Percentiles rank a stretch among this genome's conserved stretches.
These are phyloP conservation scores for Plantago elongata DNA, from an alignment of 257 asterid genomes.

Conservation along the genomic window DNA sequence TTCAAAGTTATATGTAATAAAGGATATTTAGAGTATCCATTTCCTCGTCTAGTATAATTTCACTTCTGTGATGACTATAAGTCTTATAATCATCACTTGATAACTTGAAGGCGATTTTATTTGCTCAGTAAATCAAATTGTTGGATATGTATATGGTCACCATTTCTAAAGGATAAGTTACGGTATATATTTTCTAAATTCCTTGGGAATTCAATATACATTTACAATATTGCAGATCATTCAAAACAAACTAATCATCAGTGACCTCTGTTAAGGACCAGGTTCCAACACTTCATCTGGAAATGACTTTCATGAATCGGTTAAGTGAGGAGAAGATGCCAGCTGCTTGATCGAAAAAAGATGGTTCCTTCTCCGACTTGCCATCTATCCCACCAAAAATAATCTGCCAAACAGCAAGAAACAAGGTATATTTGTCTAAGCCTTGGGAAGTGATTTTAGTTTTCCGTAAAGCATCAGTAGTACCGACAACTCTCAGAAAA, in stretches of 20 bases:
- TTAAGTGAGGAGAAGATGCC: conserved; percentile 73
- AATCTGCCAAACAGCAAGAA: conserved; percentile 34
- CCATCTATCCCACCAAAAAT: conserved; percentile 61
- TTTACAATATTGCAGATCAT: not conserved
- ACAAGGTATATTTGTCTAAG: no score
- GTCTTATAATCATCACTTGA: no score
- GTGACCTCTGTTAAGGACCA: not conserved
- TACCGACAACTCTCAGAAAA: no score
- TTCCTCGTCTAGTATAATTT: no score
- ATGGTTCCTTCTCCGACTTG: conserved; percentile 43
- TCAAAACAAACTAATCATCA: not conserved
- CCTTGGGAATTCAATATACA: not conserved
- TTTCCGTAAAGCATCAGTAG: not conserved
- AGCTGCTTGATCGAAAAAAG: conserved; percentile 78
- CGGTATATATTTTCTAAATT: no score
- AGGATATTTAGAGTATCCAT: no score
- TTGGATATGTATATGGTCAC: no score
- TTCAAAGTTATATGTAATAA: not conserved
- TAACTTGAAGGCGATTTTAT: no score
- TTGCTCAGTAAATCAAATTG: no score
- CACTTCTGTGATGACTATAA: no score
- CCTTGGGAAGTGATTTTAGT: no score
- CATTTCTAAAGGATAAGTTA: no score
- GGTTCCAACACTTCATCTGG: conserved; percentile 37
- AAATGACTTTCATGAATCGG: conserved; percentile 84